These are phyloP conservation scores for Fusarium illudens DNA, from an alignment of 2,329 filamentous ascomycete species.

Conservation along the genomic window DNA sequence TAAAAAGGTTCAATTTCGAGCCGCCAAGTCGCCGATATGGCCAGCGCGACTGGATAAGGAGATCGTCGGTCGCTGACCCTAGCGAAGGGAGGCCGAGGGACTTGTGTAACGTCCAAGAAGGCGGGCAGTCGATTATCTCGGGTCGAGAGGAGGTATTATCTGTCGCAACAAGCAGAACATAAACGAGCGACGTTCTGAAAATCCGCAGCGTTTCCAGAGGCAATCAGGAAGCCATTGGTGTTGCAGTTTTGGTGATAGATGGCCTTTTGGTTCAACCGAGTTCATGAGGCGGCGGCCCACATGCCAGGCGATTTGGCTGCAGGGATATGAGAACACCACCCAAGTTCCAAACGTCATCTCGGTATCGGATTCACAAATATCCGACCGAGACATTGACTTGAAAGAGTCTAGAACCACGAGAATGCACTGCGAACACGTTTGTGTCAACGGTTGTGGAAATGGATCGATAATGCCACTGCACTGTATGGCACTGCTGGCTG, in stretches of 20 bases:
- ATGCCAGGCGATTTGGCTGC: constrained; percentile 20
- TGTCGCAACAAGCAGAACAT: neutral
- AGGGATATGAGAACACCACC: constrained; percentile 27
- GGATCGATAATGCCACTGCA: neutral
- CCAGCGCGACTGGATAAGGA: constrained; percentile 7
- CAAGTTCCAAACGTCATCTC: constrained; percentile 39
- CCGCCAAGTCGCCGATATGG: neutral
- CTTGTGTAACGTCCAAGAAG: constrained; percentile 19
- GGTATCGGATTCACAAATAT: constrained; percentile 37
- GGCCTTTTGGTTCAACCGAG: constrained; percentile 35
- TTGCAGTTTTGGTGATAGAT: constrained; percentile 33
- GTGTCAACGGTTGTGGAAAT: neutral
- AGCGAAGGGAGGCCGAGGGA: constrained; percentile 1
- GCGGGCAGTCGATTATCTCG: constrained; percentile 2
- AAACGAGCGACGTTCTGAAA: constrained; percentile 31
- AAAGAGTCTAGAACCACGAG: neutral
- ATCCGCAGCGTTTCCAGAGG: constrained; percentile 6
- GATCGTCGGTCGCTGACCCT: constrained; percentile 13
- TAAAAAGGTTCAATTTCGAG: neutral
- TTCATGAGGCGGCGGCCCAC: constrained; percentile 37
- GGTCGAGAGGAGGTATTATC: neutral
- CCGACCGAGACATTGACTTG: constrained; percentile 17
- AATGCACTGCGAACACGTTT: neutral
- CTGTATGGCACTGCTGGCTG: neutral
- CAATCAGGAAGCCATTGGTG: constrained; percentile 25